Evolutionary conservation across 2,329 filamentous ascomycete genomes (phyloP).

Genomic region (Epichloe sylvatica): DNA sequence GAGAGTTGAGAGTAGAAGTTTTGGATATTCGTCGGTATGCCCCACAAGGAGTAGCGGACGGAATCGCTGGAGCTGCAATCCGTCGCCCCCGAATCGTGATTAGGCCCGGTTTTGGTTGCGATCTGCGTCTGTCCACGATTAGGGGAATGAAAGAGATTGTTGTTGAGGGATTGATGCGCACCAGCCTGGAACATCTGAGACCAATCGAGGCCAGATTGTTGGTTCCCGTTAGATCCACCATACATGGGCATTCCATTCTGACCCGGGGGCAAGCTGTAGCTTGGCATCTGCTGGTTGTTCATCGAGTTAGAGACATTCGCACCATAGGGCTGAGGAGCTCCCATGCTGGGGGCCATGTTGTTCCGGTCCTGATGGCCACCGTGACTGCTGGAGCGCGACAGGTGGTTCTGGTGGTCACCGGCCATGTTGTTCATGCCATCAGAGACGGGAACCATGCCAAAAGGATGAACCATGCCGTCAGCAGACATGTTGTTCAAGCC

Average conservation of each 20-base stretch:
- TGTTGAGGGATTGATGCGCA: constrained; percentile 50
- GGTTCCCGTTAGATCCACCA: constrained; percentile 44
- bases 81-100: constrained; percentile 35
- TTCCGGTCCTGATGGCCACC: constrained; percentile 42
- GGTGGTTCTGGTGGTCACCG: constrained; percentile 43
- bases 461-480: constrained; percentile 44
- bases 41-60: constrained; percentile 37
- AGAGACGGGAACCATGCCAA: constrained; percentile 40
- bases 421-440: constrained; percentile 46
- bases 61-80: constrained; percentile 31
- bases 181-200: constrained; percentile 64
- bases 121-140: constrained; percentile 57
- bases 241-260: constrained; percentile 54
- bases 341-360: constrained; percentile 39
- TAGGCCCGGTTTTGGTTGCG: constrained; percentile 54
- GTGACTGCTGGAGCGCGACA: constrained; percentile 47
- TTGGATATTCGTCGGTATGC: constrained; percentile 30
- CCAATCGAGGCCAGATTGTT: constrained; percentile 57
- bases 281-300: constrained; percentile 49
- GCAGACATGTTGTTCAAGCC: constrained; percentile 44
- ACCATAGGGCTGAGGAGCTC: constrained; percentile 40
- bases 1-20: constrained; percentile 41
- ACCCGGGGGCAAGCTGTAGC: constrained; percentile 49
- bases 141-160: constrained; percentile 39
- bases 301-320: constrained; percentile 46